These are phyloP conservation scores for Pseudoscleropodium purum DNA, from an alignment of 225 moss, liverwort and hornwort species.

Conservation along the genomic window DNA sequence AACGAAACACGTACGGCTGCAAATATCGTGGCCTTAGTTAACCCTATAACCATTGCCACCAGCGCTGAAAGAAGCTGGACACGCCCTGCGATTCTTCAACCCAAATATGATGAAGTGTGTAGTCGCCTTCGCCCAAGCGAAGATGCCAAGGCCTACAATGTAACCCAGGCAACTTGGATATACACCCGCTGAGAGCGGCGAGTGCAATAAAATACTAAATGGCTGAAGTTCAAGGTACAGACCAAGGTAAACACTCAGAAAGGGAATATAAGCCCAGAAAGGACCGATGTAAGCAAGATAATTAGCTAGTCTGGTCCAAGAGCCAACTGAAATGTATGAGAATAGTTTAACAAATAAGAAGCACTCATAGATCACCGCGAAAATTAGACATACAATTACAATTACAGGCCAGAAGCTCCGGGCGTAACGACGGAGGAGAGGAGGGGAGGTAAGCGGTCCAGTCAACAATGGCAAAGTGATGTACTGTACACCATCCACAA, in stretches of 20 bases:
- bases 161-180: neutral
- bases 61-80: neutral
- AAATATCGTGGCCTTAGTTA: neutral
- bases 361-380: neutral
- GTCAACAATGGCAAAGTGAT: neutral
- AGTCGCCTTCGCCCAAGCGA: neutral
- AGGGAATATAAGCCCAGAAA: neutral
- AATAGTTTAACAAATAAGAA: neutral
- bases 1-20: neutral
- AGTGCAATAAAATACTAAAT: neutral
- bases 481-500: neutral
- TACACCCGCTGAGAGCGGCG: neutral
- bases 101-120: neutral
- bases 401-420: no score
- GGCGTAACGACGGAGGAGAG: neutral
- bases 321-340: neutral
- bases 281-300: no score
- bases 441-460: neutral
- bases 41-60: neutral
- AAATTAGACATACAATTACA: neutral
- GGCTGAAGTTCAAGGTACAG: neutral
- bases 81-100: neutral
- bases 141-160: neutral
- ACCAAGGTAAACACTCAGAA: neutral
- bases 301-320: no score